Percentiles rank a stretch among this genome's conserved stretches.
phyloP scores from a whole-genome alignment of 352 stramenopile genomes.

The Phytopythium litorale region DNA sequence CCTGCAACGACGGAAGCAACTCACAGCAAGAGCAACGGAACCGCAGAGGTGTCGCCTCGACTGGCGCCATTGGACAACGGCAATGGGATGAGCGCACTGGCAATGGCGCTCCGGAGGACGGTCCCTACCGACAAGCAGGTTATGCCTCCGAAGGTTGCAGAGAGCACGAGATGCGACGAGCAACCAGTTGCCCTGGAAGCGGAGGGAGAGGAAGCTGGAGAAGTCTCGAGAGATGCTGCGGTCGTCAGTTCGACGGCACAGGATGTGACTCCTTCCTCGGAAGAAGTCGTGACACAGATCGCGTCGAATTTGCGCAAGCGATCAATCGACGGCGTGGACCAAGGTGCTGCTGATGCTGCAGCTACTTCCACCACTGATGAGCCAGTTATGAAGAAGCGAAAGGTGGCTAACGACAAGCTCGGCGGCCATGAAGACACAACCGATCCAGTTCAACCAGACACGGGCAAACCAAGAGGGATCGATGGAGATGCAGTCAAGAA shows the following conservation, averaged over 20 bases:
- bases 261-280: background rate
- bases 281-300: background rate
- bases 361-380: background rate
- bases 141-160: background rate
- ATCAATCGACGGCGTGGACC: background rate
- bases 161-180: background rate
- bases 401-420: background rate
- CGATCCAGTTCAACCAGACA: background rate
- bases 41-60: background rate
- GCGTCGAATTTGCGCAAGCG: background rate
- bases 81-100: background rate
- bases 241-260: background rate
- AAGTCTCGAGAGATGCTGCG: background rate
- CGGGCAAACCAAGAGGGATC: background rate
- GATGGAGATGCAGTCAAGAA: too few species aligned
- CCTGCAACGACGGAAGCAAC: background rate
- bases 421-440: background rate
- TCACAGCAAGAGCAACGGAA: too few species aligned
- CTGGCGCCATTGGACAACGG: too few species aligned
- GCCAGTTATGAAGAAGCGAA: slow-evolving; percentile 2
- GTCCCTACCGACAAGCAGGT: background rate
- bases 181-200: background rate
- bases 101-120: background rate
- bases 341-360: background rate
- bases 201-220: background rate